phyloP scores from a whole-genome alignment of 2,329 filamentous ascomycete genomes.

The Claviceps maximensis region DNA sequence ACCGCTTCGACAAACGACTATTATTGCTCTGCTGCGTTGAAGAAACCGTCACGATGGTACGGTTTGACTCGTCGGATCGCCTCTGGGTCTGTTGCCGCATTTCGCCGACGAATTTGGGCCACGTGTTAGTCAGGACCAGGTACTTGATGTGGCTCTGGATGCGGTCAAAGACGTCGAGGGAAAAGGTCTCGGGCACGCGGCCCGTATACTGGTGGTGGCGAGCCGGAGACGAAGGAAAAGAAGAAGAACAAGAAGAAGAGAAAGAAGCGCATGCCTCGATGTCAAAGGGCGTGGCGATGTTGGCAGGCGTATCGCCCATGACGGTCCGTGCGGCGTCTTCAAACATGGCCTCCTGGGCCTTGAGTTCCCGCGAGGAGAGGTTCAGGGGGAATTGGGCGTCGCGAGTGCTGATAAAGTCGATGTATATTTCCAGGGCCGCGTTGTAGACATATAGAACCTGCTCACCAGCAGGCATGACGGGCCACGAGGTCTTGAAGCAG shows the following conservation, averaged over 20 bases:
- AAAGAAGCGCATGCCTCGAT: background rate
- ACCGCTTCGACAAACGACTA: background rate
- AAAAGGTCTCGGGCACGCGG: slow-evolving; percentile 33
- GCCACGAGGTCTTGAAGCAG: slow-evolving; percentile 33
- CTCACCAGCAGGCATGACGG: background rate
- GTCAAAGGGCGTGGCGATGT: slow-evolving; percentile 26
- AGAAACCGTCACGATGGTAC: background rate
- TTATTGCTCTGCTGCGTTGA: background rate
- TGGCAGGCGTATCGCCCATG: slow-evolving; percentile 22
- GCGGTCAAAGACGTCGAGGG: slow-evolving; percentile 39
- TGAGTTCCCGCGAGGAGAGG: slow-evolving; percentile 39
- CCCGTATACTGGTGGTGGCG: slow-evolving; percentile 18
- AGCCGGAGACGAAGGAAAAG: no score
- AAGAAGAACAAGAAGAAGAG: no score
- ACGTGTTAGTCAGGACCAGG: slow-evolving; percentile 54
- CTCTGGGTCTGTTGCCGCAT: slow-evolving; percentile 6
- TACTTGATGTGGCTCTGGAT: slow-evolving; percentile 48
- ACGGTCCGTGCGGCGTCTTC: slow-evolving; percentile 32
- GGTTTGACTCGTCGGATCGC: slow-evolving; percentile 7
- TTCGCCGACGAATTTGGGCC: slow-evolving; percentile 39
- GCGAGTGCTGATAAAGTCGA: slow-evolving; percentile 41
- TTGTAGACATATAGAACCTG: slow-evolving; percentile 35
- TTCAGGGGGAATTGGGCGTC: slow-evolving; percentile 54
- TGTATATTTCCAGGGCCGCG: slow-evolving; percentile 46
- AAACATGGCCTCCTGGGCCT: slow-evolving; percentile 39